phyloP scores from a whole-genome alignment of 2,329 filamentous ascomycete species.

The Penicillium griseofulvum region DNA sequence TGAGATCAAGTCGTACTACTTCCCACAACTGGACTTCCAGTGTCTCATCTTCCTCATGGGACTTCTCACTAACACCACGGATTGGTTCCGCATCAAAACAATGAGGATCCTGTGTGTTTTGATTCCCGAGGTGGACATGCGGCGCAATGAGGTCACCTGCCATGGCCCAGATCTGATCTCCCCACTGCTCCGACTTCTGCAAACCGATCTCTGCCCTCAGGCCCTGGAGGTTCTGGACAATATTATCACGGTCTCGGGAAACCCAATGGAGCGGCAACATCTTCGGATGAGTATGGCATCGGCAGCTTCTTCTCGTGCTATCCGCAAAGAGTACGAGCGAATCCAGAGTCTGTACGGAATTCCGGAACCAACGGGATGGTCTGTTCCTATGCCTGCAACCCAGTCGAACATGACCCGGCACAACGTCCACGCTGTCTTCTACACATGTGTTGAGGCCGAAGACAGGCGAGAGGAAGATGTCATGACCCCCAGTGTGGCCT shows the following conservation, averaged over 20 bases:
- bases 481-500: constrained; percentile 83
- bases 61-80: constrained; percentile 79
- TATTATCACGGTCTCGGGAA: constrained; percentile 90
- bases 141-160: constrained; percentile 79
- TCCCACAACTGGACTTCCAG: constrained; percentile 77
- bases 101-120: constrained; percentile 85
- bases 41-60: constrained; percentile 89
- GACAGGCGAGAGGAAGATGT: constrained; percentile 59
- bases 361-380: constrained; percentile 93
- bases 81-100: constrained; percentile 89
- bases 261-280: constrained; percentile 89
- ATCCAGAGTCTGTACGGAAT: constrained; percentile 96
- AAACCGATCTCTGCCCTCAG: constrained; percentile 91
- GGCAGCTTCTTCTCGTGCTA: constrained; percentile 71
- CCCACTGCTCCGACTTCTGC: constrained; percentile 79
- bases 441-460: constrained; percentile 75
- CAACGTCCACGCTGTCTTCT: constrained; percentile 95
- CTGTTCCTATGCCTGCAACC: constrained; percentile 85
- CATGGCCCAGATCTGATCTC: constrained; percentile 96
- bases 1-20: constrained; percentile 73
- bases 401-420: constrained; percentile 82
- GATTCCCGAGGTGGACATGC: constrained; percentile 90
- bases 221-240: constrained; percentile 89
- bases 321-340: constrained; percentile 90
- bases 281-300: constrained; percentile 97